phyloP scores from a whole-genome alignment of 2,329 filamentous ascomycete species.

The Penicillium frequentans region DNA sequence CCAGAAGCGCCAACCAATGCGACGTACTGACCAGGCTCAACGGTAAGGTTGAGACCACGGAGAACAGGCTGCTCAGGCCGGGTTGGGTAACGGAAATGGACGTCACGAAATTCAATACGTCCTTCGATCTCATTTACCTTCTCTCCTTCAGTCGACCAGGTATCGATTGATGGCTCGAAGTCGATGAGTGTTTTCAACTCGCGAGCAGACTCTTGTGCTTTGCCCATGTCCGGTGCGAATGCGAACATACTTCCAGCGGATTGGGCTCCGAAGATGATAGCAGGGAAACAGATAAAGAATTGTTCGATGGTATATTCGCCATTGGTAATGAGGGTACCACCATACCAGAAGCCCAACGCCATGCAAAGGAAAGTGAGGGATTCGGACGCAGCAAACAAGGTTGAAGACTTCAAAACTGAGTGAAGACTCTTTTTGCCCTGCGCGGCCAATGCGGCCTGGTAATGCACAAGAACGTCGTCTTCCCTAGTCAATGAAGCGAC shows the following conservation, averaged over 20 bases:
- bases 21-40: conserved; percentile 48
- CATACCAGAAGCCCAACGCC: conserved; percentile 54
- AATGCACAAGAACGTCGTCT: conserved; percentile 44
- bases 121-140: conserved; percentile 62
- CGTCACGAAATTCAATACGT: conserved; percentile 78
- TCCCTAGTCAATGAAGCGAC: conserved; percentile 6
- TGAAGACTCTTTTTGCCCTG: conserved; percentile 43
- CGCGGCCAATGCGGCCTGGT: conserved; percentile 46
- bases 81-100: conserved; percentile 35
- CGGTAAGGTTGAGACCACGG: conserved; percentile 15
- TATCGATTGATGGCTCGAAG: conserved; percentile 38
- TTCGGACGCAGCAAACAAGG: conserved; percentile 4
- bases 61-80: conserved; percentile 17
- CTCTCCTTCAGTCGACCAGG: not conserved
- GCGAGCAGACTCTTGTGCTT: conserved; percentile 32
- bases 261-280: conserved; percentile 38
- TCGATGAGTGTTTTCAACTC: conserved; percentile 45
- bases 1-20: conserved; percentile 56
- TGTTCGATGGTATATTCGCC: conserved; percentile 43
- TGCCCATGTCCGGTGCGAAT: conserved; percentile 30
- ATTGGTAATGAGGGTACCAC: conserved; percentile 53
- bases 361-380: conserved; percentile 18
- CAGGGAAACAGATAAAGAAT: conserved; percentile 49
- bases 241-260: conserved; percentile 27
- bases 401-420: conserved; percentile 19